Conservation (phyloP, 192 early-diverging fungal genomes). For the Coemansia pectinata region DNA sequence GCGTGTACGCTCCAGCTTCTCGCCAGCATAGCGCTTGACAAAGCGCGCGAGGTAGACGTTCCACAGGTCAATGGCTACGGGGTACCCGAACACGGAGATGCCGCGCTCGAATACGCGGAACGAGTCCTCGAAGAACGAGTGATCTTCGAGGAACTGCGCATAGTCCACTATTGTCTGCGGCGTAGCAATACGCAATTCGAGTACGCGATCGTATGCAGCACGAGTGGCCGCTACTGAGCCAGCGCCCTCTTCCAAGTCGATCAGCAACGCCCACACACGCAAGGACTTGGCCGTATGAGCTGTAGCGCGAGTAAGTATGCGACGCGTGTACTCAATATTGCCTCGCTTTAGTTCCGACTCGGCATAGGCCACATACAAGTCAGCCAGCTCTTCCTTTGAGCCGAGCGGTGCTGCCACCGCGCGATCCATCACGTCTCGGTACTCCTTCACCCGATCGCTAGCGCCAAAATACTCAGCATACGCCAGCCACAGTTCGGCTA, state of each 20-base stretch:
- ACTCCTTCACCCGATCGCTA: constrained; percentile 46
- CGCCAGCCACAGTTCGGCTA: constrained; percentile 78
- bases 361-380: constrained; percentile 89
- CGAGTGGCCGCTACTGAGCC: constrained; percentile 79
- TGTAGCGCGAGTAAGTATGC: constrained; percentile 84
- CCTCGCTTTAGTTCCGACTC: constrained; percentile 78
- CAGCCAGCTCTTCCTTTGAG: constrained; percentile 80
- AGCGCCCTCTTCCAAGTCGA: constrained; percentile 92
- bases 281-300: constrained; percentile 84
- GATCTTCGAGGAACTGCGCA: constrained; percentile 85
- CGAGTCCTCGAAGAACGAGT: constrained; percentile 90
- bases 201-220: constrained; percentile 85
- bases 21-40: constrained; percentile 78
- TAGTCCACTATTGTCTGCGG: constrained; percentile 97
- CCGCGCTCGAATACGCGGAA: constrained; percentile 96
- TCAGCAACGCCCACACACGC: constrained; percentile 90
- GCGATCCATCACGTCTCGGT: constrained; percentile 75
- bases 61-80: constrained; percentile 97
- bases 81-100: constrained; percentile 94
- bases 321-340: constrained; percentile 69
- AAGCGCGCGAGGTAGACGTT: constrained; percentile 91
- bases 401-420: constrained; percentile 81
- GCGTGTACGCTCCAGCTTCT: constrained; percentile 86
- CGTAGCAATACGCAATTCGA: constrained; percentile 93
- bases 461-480: constrained; percentile 80